These are phyloP conservation scores for Fistulifera solaris DNA, from an alignment of 108 stramenopile species.

Conservation along the genomic window DNA sequence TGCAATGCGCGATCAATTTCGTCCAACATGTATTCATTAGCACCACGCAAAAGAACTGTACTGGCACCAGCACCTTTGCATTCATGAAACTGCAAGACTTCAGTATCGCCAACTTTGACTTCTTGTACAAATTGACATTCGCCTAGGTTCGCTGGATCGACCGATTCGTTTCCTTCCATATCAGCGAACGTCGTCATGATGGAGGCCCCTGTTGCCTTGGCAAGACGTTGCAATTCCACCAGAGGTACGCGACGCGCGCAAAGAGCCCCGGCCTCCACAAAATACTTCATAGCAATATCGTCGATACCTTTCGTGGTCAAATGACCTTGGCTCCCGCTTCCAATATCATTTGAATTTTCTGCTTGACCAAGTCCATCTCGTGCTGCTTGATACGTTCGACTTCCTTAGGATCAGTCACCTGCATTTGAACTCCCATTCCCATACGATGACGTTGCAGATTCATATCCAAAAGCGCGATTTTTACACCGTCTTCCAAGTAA, in stretches of 20 bases:
- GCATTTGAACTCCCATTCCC: slow-evolving; percentile 96
- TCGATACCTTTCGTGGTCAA: slow-evolving; percentile 99
- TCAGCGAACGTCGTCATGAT: slow-evolving; percentile 97
- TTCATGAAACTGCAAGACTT: slow-evolving; percentile 95
- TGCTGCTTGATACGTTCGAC: slow-evolving; percentile 95
- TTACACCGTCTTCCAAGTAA: slow-evolving; percentile 63
- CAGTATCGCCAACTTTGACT: slow-evolving; percentile 97
- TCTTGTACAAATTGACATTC: slow-evolving; percentile 82
- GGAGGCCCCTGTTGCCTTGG: slow-evolving; percentile 95
- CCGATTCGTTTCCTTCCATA: slow-evolving; percentile 97
- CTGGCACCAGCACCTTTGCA: slow-evolving; percentile 78
- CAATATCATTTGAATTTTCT: slow-evolving; percentile 96
- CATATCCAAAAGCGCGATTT: slow-evolving; percentile 98
- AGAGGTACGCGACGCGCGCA: slow-evolving; percentile 91
- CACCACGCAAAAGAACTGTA: slow-evolving; percentile 96
- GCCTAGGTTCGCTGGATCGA: slow-evolving; percentile 84
- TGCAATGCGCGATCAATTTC: slow-evolving; percentile 99
- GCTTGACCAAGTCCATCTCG: slow-evolving; percentile 99
- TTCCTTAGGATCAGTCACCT: slow-evolving; percentile 84
- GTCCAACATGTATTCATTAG: slow-evolving; percentile 99
- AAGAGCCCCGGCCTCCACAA: slow-evolving; percentile 97
- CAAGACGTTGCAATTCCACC: slow-evolving; percentile 96
- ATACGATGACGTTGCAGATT: slow-evolving; percentile 98
- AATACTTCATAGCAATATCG: slow-evolving; percentile 99
- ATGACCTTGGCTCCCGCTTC: slow-evolving; percentile 95